Base-by-base conservation (phyloP, 2,329 filamentous ascomycete genomes). In the Cadophora malorum region DNA sequence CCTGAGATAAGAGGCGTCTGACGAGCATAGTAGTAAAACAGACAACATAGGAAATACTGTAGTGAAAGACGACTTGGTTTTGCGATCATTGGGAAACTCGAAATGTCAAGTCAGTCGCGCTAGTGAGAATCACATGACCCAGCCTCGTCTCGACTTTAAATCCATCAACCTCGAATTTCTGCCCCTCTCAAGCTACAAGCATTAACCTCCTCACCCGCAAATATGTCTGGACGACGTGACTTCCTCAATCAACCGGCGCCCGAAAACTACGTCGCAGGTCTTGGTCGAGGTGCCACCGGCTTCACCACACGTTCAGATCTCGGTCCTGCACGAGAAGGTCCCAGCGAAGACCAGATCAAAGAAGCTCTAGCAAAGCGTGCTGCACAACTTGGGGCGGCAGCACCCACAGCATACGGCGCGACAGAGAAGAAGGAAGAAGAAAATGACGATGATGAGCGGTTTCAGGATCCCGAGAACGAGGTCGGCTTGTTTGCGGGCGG, bases 251-350 rank as follows among this genome's bases (percentile, higher is more conserved):
- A 97, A 80, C 90, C 91, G 70, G 91, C 91, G 65, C 91, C 91
- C 14, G 91, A 94, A 76, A 95, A 94, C 80, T 95, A 95, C 77
- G 95, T 99, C 71, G 96, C 96, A 72, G 96, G 96, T 87, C 90
- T 99, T 71, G 96, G 96, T 81, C 92, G 96, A 85, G 96, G 96
- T 82, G 96, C 96, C 25, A 99, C 96, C 8, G 96, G 96, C 69
- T 99, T 99, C 83, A 98, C 96, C 19, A 99, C 96, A 50, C 90
- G 96, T 76, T 98, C 95, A 67, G 96, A 99, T 86, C 85, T 99
- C 67, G 96, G 96, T 67, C 96, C 96, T 62, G 95, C 95, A 68
- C 88, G 95, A 76, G 95, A 97, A 83, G 96, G 96, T 19, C 96
- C 96, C 60, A 97, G 92, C 69, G 95, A 97, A 76, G 96, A 99